Evolutionary conservation across 1,284 basidiomycete species (phyloP), one percentile per base, ranked within the genome.

Genomic region (Butyriboletus appendiculatus): DNA sequence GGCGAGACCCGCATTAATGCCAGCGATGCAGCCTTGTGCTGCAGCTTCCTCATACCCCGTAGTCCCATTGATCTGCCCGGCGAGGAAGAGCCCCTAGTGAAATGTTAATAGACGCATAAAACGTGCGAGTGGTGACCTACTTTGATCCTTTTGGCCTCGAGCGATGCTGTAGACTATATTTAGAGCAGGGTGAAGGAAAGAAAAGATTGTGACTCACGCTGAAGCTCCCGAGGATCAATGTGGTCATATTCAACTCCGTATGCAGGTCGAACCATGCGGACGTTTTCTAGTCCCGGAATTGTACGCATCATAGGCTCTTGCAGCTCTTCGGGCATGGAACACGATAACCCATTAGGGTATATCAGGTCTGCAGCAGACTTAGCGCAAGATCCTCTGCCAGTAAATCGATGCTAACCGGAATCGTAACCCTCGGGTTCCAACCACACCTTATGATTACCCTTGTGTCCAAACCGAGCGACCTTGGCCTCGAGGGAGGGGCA

Each of bases 181-280:
- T 55, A 22, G 26, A 30, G 2, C 14, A 11, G n/a, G n/a, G n/a
- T n/a, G n/a, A 30, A 14, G 14, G 6, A 32, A 16, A 30, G 14
- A 32, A 0, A 46, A 16, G 6, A 26, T 0, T 11, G 8, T 20
- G 15, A 76, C 83, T 59, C 59, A 90, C 90, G 75, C 30, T 75
- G 76, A 37, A 96, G 77, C 62, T 95, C 92, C 35, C 90, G 76
- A 6, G 94, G 87, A 71, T 96, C 93, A n/a, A 96, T 80, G 64
- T 93, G 87, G 62, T 96, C 94, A 62, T 96, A 96, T 67, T 96
- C 93, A 34, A 96, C 93, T 1, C 94, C 94, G 72, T 96, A 96
- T 0, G 92, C 94, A 0, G 93, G 92, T 59, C 80, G 76, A 3
- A 91, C 79, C 77, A 96, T 88, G 63, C 86, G 81, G 11, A 87